phyloP scores from a whole-genome alignment of 1,139 yeast species.

The Sugiyamaella castrensis region DNA sequence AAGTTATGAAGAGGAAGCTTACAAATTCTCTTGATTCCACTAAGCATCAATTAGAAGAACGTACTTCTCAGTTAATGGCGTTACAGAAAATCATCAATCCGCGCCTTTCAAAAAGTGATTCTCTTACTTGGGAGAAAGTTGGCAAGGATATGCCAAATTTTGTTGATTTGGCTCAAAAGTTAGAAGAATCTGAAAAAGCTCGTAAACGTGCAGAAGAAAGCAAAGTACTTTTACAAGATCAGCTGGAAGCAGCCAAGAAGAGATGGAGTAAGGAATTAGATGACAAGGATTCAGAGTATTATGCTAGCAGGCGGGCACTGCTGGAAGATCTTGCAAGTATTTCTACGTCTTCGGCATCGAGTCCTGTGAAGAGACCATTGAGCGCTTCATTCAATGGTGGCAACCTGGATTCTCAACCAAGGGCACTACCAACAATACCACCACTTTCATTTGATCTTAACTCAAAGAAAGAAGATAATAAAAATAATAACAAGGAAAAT shows the following conservation, averaged over 20 bases:
- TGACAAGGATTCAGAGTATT: slow-evolving; percentile 29
- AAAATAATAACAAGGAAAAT: slow-evolving; percentile 21
- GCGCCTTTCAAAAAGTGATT: slow-evolving; percentile 16
- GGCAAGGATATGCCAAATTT: slow-evolving; percentile 24
- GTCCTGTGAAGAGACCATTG: slow-evolving; percentile 25
- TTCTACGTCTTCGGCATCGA: slow-evolving; percentile 14
- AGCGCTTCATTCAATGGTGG: slow-evolving; percentile 15
- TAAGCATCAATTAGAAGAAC: slow-evolving; percentile 29
- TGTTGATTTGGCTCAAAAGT: slow-evolving; percentile 31
- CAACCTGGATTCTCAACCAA: slow-evolving; percentile 1
- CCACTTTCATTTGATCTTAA: slow-evolving; percentile 8
- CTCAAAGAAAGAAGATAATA: not conserved
- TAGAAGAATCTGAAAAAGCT: slow-evolving; percentile 31
- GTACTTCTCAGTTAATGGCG: slow-evolving; percentile 29
- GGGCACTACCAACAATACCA: not conserved
- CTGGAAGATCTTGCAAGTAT: slow-evolving; percentile 27
- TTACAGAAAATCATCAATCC: slow-evolving; percentile 31
- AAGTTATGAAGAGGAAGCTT: slow-evolving; percentile 31
- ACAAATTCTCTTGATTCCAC: slow-evolving; percentile 27
- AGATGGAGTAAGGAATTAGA: slow-evolving; percentile 31
- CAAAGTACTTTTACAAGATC: slow-evolving; percentile 31
- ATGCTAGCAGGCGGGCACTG: slow-evolving; percentile 28
- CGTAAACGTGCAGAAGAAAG: slow-evolving; percentile 33
- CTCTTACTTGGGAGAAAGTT: slow-evolving; percentile 22
- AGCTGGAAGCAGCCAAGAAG: slow-evolving; percentile 31